Base-by-base conservation (phyloP, 1,284 basidiomycete genomes). In the Pseudozyma sp. region DNA sequence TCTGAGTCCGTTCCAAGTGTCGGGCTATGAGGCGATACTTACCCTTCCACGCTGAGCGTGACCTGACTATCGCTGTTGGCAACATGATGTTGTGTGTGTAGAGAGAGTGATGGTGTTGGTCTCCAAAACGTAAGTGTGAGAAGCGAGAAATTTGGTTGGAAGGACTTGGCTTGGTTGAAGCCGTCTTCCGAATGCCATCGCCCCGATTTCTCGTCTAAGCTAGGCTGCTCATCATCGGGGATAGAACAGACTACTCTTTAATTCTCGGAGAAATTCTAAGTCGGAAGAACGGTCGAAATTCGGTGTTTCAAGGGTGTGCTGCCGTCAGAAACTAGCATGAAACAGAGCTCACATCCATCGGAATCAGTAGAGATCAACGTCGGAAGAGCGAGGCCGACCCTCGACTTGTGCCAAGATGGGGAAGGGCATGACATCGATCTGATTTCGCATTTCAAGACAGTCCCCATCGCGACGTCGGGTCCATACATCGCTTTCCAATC, bases 31-130 rank as follows among this genome's bases (percentile, higher is more conserved):
- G 18, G 42, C 44, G 36, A 8, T 5, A 63, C 75, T 62, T 40
- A 82, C 80, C 80, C 57, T 83, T 83, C 81, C 80, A 82, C 21
- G 79, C 79, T 43, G 81, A 83, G 40, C 81, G 61, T 21, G 67
- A 74, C 34, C 65, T 63, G 3, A 67, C 31, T 53, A 76, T 52
- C 34, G 62, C 52, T 70, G 81, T 66, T 40, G 77, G 62, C 49
- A 77, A 35, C 78, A 80, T 82, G 48, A 10, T 60, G 47, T 11
- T 38, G 9, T 43, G 9, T 16, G 19, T 39, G 42, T 8, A 43
- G 54, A 31, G 25, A 31, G 25, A 31, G 21, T 54, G 55, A 18
- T 47, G 65, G 31, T 31, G 21, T 25, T 47, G 44, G 39, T 34
- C 25, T n/a, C 42, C 48, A 53, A 6, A 31, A 21, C 5, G 21